Conservation (phyloP, 176 grass and related monocot genomes). For the Tuctoria greenei region DNA sequence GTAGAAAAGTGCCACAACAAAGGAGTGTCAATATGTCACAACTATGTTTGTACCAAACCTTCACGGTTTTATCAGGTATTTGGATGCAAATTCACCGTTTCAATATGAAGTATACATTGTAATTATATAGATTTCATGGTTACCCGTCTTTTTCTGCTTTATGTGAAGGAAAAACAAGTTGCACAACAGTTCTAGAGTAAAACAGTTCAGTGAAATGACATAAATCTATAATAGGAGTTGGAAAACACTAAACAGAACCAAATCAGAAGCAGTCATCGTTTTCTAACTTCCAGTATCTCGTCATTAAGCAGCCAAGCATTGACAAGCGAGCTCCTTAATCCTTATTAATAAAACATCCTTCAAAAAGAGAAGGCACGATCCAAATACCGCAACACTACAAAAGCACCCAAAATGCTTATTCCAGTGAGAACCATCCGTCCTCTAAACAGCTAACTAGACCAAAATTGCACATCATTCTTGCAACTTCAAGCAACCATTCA, state of each 20-base stretch:
- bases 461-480: constrained; percentile 46
- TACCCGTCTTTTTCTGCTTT: background rate
- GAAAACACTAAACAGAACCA: too few relatives aligned
- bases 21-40: background rate
- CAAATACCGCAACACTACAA: background rate
- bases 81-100: background rate
- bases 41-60: background rate
- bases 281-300: background rate
- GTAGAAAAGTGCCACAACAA: background rate
- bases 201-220: too few relatives aligned
- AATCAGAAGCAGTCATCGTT: too few relatives aligned
- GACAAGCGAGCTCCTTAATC: constrained; percentile 19
- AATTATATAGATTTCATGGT: constrained; percentile 8
- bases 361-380: constrained; percentile 8
- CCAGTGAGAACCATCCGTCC: constrained; percentile 18
- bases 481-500: constrained; percentile 25
- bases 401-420: constrained; percentile 39
- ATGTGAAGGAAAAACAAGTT: too few relatives aligned
- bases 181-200: too few relatives aligned
- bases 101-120: constrained; percentile 3
- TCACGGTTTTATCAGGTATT: background rate
- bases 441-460: constrained; percentile 49
- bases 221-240: too few relatives aligned
- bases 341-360: constrained; percentile 41
- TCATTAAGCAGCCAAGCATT: background rate